Evolutionary conservation across 345 rosid genomes (phyloP), one percentile per base, ranked within the genome.

Genomic region (Hibiscus trionum): DNA sequence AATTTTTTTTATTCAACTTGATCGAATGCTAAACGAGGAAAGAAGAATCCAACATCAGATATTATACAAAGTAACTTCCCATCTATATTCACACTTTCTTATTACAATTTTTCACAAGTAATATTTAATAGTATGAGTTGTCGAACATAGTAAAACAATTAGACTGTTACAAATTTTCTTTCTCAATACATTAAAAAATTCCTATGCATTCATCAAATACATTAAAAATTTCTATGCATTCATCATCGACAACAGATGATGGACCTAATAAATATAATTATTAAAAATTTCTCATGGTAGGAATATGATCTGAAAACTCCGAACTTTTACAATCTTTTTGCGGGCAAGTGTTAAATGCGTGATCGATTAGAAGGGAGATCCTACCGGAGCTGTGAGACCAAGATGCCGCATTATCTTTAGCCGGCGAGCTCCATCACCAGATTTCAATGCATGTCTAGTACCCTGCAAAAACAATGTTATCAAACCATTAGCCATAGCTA

Each of bases 291-390:
- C 14, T 7, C 24, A 35, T 62, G 14, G 67, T n/a, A 62, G 47
- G 5, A 12, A 44, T 58, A 58, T 58, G 62, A 44, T 11, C 37
- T 66, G 29, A 46, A 66, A 46, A 46, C 24, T 21, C n/a, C 9
- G 44, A 21, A 46, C 5, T 44, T 21, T 42, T 11, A 64, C 19
- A 65, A 11, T 15, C 8, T 44, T 46, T 46, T 12, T 61, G 35
- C 12, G 5, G 7, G 6, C 14, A 26, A 47, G 11, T 27, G 11
- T 49, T 49, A 67, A 55, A 67, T 16, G 59, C 27, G 19, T 66
- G 59, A 16, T 67, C 7, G 17, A 27, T 67, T 67, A 67, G 71
- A 49, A 67, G 15, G 58, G 71, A 49, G 71, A 67, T 67, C 71
- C 59, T 19, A 27, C 27, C 17, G 59, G 71, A 49, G 71, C 42